Conservation (phyloP, 2,329 filamentous ascomycete genomes). For the Ophiostoma sp. region DNA sequence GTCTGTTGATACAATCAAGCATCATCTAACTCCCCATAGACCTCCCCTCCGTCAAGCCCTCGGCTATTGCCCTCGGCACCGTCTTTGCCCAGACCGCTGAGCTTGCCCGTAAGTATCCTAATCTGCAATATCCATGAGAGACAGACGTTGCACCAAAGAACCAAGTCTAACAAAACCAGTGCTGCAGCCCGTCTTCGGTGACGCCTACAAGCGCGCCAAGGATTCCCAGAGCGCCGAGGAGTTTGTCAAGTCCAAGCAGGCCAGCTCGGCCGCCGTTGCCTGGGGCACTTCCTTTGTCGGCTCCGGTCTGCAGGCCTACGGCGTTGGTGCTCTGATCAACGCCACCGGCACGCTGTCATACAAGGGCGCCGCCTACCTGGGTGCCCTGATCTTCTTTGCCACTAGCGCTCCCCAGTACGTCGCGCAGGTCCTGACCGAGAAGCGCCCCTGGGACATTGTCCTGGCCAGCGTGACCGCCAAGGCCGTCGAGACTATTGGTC, state of each 20-base stretch:
- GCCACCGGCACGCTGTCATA: slow-evolving; percentile 92
- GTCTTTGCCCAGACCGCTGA: slow-evolving; percentile 92
- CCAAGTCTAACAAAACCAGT: slow-evolving; percentile 41
- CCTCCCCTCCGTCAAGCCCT: slow-evolving; percentile 82
- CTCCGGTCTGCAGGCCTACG: slow-evolving; percentile 83
- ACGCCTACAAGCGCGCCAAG: slow-evolving; percentile 91
- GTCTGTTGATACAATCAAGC: neutral
- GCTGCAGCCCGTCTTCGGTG: slow-evolving; percentile 83
- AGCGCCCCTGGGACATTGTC: slow-evolving; percentile 84
- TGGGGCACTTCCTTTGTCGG: slow-evolving; percentile 89
- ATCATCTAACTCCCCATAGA: slow-evolving; percentile 37
- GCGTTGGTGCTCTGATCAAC: slow-evolving; percentile 85
- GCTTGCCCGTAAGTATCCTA: slow-evolving; percentile 51
- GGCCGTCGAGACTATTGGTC: slow-evolving; percentile 85
- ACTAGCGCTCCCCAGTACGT: slow-evolving; percentile 86
- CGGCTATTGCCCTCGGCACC: slow-evolving; percentile 92
- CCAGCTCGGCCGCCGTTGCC: slow-evolving; percentile 76
- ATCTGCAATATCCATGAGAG: no score
- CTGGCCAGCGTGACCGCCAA: slow-evolving; percentile 79
- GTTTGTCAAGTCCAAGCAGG: slow-evolving; percentile 90
- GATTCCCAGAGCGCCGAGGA: slow-evolving; percentile 91
- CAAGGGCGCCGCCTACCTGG: slow-evolving; percentile 94
- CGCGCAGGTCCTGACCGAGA: slow-evolving; percentile 81
- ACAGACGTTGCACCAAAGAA: no score
- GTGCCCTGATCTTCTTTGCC: slow-evolving; percentile 84